Percentiles rank a stretch among this genome's conserved stretches.
Evolutionary conservation across 257 asterid species (phyloP).

Genomic region (Solanum pimpinellifolium): DNA sequence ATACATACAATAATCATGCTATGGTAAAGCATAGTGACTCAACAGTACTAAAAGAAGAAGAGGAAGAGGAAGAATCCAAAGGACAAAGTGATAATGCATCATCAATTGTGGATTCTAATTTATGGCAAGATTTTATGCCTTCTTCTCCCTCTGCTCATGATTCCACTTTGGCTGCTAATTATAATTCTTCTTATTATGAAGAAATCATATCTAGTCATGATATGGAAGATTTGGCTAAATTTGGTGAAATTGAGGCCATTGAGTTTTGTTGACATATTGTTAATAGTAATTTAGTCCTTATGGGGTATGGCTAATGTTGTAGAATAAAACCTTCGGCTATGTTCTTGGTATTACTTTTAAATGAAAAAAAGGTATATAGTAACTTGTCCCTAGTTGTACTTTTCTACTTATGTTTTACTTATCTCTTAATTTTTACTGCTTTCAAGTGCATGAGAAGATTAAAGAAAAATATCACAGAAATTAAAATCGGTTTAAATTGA

Average conservation of each 20-base stretch:
- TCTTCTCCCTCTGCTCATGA: background rate
- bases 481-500: background rate
- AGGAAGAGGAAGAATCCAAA: conserved; percentile 1
- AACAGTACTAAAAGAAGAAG: background rate
- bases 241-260: conserved; percentile 4
- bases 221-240: background rate
- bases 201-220: background rate
- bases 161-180: background rate
- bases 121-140: conserved; percentile 22
- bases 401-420: background rate
- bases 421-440: background rate
- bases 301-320: background rate
- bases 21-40: background rate
- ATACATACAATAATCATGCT: background rate
- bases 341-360: background rate
- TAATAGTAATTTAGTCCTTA: background rate
- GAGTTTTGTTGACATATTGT: background rate
- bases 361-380: background rate
- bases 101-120: conserved; percentile 17
- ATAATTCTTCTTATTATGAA: background rate
- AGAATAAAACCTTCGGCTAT: background rate
- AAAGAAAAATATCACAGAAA: background rate
- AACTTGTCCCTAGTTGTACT: background rate
- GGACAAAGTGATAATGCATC: conserved; percentile 7
- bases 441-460: background rate